These are phyloP conservation scores for Lathyrus oleraceus DNA, from an alignment of 306 rosid genomes.

Conservation along the genomic window DNA sequence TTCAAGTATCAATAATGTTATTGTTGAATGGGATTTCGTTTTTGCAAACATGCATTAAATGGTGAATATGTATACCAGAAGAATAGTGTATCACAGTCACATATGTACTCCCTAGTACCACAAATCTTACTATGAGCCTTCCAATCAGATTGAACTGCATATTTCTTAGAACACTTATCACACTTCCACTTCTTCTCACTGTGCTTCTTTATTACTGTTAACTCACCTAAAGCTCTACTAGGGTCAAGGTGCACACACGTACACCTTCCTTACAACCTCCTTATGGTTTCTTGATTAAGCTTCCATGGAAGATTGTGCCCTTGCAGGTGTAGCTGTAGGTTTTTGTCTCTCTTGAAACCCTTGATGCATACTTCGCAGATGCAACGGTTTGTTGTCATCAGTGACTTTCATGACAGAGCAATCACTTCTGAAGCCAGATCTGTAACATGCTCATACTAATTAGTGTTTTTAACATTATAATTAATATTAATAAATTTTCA, in stretches of 20 bases:
- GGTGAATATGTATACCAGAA: slow-evolving; percentile 55
- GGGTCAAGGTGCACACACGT: slow-evolving; percentile 83
- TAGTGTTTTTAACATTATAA: too few species aligned
- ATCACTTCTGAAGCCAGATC: slow-evolving; percentile 95
- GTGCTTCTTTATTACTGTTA: slow-evolving; percentile 89
- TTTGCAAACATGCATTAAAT: neutral
- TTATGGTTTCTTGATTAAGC: slow-evolving; percentile 67
- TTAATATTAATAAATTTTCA: too few species aligned
- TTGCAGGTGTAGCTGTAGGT: slow-evolving; percentile 82
- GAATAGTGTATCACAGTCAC: slow-evolving; percentile 41
- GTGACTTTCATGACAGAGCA: slow-evolving; percentile 77
- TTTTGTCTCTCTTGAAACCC: slow-evolving; percentile 93
- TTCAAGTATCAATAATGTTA: neutral
- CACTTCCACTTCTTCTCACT: slow-evolving; percentile 96
- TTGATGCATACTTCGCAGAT: slow-evolving; percentile 86
- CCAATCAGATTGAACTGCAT: slow-evolving; percentile 96
- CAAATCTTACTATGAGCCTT: slow-evolving; percentile 91
- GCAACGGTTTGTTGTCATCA: slow-evolving; percentile 84
- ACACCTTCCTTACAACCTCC: slow-evolving; percentile 69
- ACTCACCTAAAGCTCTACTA: slow-evolving; percentile 81
- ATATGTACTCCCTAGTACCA: slow-evolving; percentile 83
- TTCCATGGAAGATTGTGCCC: slow-evolving; percentile 98
- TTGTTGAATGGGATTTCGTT: neutral
- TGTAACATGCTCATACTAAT: slow-evolving; percentile 20
- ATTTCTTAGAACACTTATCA: slow-evolving; percentile 47